A percentile compares a stretch with the other conserved stretches of the same genome.
These are phyloP conservation scores for Musa itinerans DNA, from an alignment of 176 grass and related monocot species.

Conservation along the genomic window DNA sequence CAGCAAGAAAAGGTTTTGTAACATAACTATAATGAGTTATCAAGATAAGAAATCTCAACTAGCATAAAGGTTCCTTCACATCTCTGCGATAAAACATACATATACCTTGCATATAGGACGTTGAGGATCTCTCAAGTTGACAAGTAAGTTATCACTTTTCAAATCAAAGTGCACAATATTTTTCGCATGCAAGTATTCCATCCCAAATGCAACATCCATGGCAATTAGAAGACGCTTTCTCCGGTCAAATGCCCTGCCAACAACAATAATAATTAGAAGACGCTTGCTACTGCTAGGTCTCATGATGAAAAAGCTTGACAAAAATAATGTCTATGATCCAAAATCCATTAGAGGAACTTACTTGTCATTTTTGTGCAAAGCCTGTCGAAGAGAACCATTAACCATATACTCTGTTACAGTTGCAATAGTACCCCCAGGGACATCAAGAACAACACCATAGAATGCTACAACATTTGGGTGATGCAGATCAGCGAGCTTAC, in stretches of 20 bases:
- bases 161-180: conserved; percentile 97
- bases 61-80: too few species aligned
- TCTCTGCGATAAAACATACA: background rate
- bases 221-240: conserved; percentile 69
- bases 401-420: conserved; percentile 98
- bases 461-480: conserved; percentile 98
- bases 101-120: conserved; percentile 97
- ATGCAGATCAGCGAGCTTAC: conserved; percentile 80
- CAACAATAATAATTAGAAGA: conserved; percentile 1
- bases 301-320: background rate
- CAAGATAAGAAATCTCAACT: too few species aligned
- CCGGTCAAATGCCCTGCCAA: conserved; percentile 63
- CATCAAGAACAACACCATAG: conserved; percentile 89
- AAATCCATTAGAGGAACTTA: conserved; percentile 22
- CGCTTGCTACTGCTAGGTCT: too few species aligned
- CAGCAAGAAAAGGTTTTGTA: too few species aligned
- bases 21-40: too few species aligned
- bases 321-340: conserved; percentile 1
- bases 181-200: conserved; percentile 98
- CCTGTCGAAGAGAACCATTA: conserved; percentile 93
- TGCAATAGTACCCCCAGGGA: conserved; percentile 78
- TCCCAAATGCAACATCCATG: conserved; percentile 99
- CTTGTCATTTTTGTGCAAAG: conserved; percentile 91
- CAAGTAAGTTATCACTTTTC: conserved; percentile 97
- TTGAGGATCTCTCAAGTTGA: conserved; percentile 87